Base-by-base conservation (phyloP, 768 basidiomycete species). In the Trametes maxima region DNA sequence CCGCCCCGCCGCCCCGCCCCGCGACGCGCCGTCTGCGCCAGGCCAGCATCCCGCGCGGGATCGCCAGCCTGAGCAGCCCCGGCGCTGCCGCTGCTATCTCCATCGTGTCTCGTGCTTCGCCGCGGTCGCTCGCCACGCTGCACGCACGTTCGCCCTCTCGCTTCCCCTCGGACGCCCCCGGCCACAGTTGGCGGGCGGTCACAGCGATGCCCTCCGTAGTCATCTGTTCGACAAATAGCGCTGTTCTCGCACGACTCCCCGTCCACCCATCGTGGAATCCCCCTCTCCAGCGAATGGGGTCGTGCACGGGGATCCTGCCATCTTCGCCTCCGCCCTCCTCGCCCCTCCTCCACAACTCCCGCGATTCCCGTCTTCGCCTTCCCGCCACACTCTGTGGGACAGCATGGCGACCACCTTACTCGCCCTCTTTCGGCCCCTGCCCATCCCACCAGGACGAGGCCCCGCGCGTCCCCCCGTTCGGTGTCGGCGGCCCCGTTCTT, bases 91-190 rank as follows among this genome's bases (percentile, higher is more conserved):
- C 50, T 44, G 37, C 36, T 52, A 37, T 57, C 55, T 22, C 43
- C 55, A 46, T 52, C 14, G 16, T 39, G n/a, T 39, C 57, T 33
- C 52, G 19, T 24, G 50, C 59, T 51, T 57, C 63, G 48, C 45
- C 57, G 48, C n/a, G 48, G 16, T 8, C 54, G 37, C 17, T 24
- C 6, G 44, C 47, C 62, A 33, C 36, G 40, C 57, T 39, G 53
- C 62, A 65, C 64, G 64, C 64, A 65, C 64, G 64, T 65, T 65
- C 59, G 64, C 25, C 44, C 16, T 17, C 22, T 44, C 54, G 42
- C 60, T 57, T 62, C 63, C 46, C 52, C 43, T 16, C 64, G 46
- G 55, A 52, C 55, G 48, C 57, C 37, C 51, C 43, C 64, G 56
- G 58, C 33, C 58, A 39, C 55, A 37, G n/a, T 48, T 36, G 16